These are phyloP conservation scores for Sporothrix dimorphospora DNA, from an alignment of 2,329 filamentous ascomycete species.

Conservation along the genomic window DNA sequence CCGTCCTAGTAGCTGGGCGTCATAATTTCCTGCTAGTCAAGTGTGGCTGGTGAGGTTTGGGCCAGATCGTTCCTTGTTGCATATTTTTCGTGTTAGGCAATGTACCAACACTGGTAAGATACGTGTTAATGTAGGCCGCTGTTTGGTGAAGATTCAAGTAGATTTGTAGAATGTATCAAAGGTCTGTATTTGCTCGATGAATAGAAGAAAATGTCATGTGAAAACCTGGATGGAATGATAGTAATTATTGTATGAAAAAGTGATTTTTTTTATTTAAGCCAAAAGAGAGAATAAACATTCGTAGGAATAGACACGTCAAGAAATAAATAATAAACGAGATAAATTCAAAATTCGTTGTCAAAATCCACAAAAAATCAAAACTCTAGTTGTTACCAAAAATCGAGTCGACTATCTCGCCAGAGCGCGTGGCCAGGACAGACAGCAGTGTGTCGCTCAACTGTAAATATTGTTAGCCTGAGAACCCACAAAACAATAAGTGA, in stretches of 20 bases:
- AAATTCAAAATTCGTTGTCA: not conserved
- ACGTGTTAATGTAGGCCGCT: too few relatives aligned
- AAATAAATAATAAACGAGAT: not conserved
- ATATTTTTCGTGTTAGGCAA: conserved; percentile 9
- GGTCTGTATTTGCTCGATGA: too few relatives aligned
- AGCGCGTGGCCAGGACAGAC: conserved; percentile 74
- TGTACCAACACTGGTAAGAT: not conserved
- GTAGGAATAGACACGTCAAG: not conserved
- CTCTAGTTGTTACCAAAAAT: conserved; percentile 60
- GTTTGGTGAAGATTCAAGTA: too few relatives aligned
- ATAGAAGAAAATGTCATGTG: too few relatives aligned
- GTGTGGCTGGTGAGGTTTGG: not conserved
- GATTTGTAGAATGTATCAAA: too few relatives aligned
- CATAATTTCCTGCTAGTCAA: not conserved
- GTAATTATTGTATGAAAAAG: too few relatives aligned
- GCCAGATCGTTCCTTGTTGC: not conserved
- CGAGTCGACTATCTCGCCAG: conserved; percentile 75
- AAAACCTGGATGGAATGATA: too few relatives aligned
- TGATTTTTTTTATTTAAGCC: not conserved
- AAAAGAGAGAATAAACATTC: not conserved
- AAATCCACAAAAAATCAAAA: too few relatives aligned
- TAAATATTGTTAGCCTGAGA: conserved; percentile 22
- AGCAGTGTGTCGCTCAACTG: conserved; percentile 80
- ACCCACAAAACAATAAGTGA: not conserved
- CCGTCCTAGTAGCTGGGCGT: not conserved